phyloP scores from a whole-genome alignment of 257 asterid species.

The Scutellaria galericulata region DNA sequence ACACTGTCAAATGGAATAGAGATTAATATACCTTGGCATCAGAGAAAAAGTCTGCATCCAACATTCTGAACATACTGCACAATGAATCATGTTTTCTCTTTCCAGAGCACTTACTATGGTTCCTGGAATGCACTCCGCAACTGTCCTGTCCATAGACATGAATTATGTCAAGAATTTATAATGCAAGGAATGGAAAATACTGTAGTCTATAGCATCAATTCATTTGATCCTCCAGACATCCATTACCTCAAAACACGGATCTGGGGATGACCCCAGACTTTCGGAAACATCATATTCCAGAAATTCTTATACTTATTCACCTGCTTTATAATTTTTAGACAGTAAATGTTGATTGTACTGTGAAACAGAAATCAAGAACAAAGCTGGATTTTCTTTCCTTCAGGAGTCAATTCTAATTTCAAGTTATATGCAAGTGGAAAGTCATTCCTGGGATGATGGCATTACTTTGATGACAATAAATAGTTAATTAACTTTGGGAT shows the following conservation, averaged over 20 bases:
- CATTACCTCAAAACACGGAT: constrained; percentile 57
- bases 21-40: constrained; percentile 57
- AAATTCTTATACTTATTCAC: constrained; percentile 44
- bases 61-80: constrained; percentile 53
- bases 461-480: neutral
- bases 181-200: constrained; percentile 13
- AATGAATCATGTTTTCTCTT: constrained; percentile 42
- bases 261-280: constrained; percentile 52
- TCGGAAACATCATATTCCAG: constrained; percentile 48
- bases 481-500: neutral
- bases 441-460: neutral
- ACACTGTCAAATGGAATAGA: neutral
- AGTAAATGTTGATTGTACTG: constrained; percentile 21
- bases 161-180: constrained; percentile 15
- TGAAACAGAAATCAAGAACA: constrained; percentile 6
- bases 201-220: neutral
- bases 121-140: constrained; percentile 38
- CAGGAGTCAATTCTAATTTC: neutral
- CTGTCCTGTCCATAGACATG: constrained; percentile 64
- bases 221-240: constrained; percentile 22
- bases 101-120: constrained; percentile 44
- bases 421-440: neutral
- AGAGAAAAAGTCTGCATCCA: constrained; percentile 77
- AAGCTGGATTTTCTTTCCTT: neutral
- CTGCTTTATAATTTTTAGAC: constrained; percentile 54